Conservation (phyloP, 306 rosid genomes). For the Malus orientalis region DNA sequence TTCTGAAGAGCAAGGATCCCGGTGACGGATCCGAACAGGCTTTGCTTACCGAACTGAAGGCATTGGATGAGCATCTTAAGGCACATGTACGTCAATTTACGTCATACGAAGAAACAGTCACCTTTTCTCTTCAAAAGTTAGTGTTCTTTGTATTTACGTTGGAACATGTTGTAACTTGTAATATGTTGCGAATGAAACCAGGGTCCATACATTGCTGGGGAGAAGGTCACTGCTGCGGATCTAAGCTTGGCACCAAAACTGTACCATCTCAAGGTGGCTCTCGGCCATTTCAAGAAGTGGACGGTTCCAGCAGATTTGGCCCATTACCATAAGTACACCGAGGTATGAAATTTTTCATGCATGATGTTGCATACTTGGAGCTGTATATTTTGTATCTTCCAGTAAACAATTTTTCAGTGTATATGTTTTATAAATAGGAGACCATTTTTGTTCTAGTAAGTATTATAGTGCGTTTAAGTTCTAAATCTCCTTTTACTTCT, state of each 20-base stretch:
- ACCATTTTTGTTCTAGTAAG: not conserved
- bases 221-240: constrained; percentile 75
- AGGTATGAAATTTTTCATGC: constrained; percentile 39
- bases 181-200: constrained; percentile 23
- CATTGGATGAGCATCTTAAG: constrained; percentile 76
- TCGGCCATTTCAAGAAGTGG: constrained; percentile 88
- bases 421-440: not conserved
- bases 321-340: constrained; percentile 43
- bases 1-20: constrained; percentile 79
- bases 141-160: not conserved
- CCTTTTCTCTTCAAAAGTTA: not conserved
- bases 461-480: not conserved
- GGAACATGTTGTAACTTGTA: constrained; percentile 12
- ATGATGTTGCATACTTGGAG: constrained; percentile 1
- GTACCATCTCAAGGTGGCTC: constrained; percentile 65
- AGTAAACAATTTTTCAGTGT: not conserved
- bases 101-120: not conserved
- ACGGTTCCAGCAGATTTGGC: constrained; percentile 48
- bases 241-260: constrained; percentile 89
- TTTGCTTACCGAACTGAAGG: constrained; percentile 59
- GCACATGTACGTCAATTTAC: constrained; percentile 44
- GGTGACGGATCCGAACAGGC: constrained; percentile 83
- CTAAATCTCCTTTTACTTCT: not conserved
- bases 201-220: constrained; percentile 91
- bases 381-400: not conserved